Evolutionary conservation across 371 early-diverging fungal species (phyloP).

Genomic region (Actinomortierella wolfii): DNA sequence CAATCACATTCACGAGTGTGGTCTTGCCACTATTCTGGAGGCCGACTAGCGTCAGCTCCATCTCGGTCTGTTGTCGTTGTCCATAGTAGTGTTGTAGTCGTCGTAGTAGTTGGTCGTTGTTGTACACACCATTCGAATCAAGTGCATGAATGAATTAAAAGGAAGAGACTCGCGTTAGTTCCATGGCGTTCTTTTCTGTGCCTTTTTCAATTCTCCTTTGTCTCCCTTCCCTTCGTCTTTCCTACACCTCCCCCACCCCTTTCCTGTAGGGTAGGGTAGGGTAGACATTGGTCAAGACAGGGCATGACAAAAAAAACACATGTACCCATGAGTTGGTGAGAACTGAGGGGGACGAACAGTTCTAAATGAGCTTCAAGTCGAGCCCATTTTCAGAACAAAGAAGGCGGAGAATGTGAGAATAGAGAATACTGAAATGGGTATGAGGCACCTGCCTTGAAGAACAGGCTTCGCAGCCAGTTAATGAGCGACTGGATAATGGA

Average conservation of each 20-base stretch:
- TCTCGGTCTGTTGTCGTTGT: slow-evolving; percentile 69
- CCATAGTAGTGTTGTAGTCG: too few relatives aligned
- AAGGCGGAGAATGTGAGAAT: neutral
- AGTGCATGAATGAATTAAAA: too few relatives aligned
- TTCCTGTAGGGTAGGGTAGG: too few relatives aligned
- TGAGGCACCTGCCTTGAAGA: slow-evolving; percentile 76
- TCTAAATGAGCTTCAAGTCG: too few relatives aligned
- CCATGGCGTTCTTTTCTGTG: neutral
- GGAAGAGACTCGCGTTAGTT: neutral
- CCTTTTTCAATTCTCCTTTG: neutral
- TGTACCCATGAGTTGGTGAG: too few relatives aligned
- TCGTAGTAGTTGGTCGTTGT: neutral
- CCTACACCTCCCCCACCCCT: neutral
- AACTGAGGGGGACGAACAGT: too few relatives aligned
- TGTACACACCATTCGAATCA: too few relatives aligned
- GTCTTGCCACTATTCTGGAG: slow-evolving; percentile 98
- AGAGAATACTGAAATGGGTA: neutral
- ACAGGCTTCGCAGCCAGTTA: slow-evolving; percentile 92
- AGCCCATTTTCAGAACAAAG: neutral
- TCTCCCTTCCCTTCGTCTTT: neutral
- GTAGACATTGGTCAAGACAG: too few relatives aligned
- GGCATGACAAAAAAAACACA: too few relatives aligned
- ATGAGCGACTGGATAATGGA: slow-evolving; percentile 74
- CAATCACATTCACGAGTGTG: slow-evolving; percentile 96
- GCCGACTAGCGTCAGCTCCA: slow-evolving; percentile 98